Evolutionary conservation across 2,329 filamentous ascomycete genomes (phyloP), one percentile per base, ranked within the genome.

Genomic region (Colletotrichum falcatum): DNA sequence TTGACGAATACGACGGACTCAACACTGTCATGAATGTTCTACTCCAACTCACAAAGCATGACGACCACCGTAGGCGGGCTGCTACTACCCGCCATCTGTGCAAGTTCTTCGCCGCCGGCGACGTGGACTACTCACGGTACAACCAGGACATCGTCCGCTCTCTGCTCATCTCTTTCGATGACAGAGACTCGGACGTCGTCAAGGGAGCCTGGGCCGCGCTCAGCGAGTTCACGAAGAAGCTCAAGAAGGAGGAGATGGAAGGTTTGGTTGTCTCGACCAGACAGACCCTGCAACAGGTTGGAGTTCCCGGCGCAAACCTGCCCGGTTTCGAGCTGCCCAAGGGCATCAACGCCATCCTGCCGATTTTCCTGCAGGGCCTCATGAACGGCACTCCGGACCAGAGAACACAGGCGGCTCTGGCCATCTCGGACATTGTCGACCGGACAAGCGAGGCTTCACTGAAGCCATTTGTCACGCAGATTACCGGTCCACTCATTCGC

Each of bases 161-260:
- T 4, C 84, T 99, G 63, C 89, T 99, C 66, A 92, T 97, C 74
- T 95, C 94, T 0, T 99, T 99, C 78, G 94, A 96, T 77, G 96
- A 99, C 76, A 82, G 89, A 63, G 96, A 98, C 77, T 81, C 83
- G 72, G 90, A 91, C 28, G 95, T 98, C 5, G 92, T 98, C 77
- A 97, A 97, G 84, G 89, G 94, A 54, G 90, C 95, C 28, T 98
- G 95, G 95, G 87, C 90, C 65, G 95, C 95, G 7, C 88, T 99
- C 70, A 94, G 85, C 75, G 93, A 93, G 68, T 92, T 99, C 75
- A 98, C 95, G 55, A 95, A 95, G 79, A 92, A 90, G 75, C 88
- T 99, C 72, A 92, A 91, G 78, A 99, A 99, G 81, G 97, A 99
- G 79, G 95, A 98, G 82, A 98, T 99, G 96, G 97, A 99, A 78